Conservation (phyloP, 192 early-diverging fungal species). For the Podila minutissima region DNA sequence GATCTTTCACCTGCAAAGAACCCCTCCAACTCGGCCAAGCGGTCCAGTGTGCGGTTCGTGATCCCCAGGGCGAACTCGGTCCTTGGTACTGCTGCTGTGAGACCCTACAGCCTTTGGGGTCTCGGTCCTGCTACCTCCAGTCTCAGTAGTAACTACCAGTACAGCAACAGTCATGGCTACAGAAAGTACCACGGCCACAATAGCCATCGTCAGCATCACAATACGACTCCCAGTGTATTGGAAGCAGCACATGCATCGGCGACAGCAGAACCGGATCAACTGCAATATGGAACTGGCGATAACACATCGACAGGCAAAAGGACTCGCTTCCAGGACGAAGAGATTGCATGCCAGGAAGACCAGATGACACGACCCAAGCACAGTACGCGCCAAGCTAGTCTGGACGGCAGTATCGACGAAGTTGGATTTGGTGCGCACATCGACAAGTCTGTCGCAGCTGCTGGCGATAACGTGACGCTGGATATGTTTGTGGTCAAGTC, state of each 20-base stretch:
- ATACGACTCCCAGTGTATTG: background rate
- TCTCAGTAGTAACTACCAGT: constrained; percentile 9
- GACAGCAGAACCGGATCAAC: too few species aligned
- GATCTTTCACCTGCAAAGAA: constrained; percentile 1
- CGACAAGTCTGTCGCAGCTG: constrained; percentile 44
- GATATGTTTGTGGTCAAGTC: constrained; percentile 52
- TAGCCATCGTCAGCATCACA: background rate
- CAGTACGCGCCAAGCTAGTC: background rate
- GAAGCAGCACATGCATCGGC: too few species aligned
- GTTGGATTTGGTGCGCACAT: constrained; percentile 47
- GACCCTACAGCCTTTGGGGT: constrained; percentile 47
- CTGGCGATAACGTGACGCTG: constrained; percentile 31
- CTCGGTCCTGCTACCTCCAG: constrained; percentile 20
- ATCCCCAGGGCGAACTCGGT: constrained; percentile 40
- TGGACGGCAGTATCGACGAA: constrained; percentile 29
- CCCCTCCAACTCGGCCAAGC: background rate
- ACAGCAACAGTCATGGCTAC: constrained; percentile 14
- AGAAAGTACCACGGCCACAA: constrained; percentile 3
- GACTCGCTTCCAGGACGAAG: background rate
- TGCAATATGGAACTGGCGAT: background rate
- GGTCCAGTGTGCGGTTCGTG: constrained; percentile 27
- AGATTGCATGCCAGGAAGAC: background rate
- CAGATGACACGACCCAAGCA: background rate
- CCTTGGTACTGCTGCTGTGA: constrained; percentile 33
- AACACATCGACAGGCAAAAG: background rate